phyloP scores from a whole-genome alignment of 2,329 filamentous ascomycete genomes.

The Exophiala sp. region DNA sequence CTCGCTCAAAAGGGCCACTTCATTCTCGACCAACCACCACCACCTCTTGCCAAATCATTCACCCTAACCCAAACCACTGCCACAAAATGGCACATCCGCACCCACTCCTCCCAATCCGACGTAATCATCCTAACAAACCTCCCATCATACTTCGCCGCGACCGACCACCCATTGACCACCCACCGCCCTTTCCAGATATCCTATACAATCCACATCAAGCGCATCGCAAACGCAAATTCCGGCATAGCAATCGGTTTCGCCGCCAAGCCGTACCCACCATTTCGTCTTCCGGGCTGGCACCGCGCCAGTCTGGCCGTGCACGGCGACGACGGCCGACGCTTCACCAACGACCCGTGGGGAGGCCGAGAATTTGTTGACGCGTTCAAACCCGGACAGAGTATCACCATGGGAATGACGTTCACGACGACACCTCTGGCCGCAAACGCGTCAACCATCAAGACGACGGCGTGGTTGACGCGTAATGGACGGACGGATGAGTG shows the following conservation, averaged over 20 bases:
- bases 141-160: constrained; percentile 54
- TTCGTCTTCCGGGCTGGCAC: constrained; percentile 62
- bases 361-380: constrained; percentile 55
- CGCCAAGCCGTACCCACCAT: constrained; percentile 60
- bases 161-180: constrained; percentile 49
- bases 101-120: constrained; percentile 44
- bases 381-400: constrained; percentile 53
- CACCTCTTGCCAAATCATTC: not conserved
- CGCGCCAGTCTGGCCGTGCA: constrained; percentile 59
- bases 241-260: constrained; percentile 59
- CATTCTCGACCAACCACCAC: constrained; percentile 39
- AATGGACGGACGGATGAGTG: constrained; percentile 53
- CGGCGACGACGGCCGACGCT: constrained; percentile 60
- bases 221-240: constrained; percentile 43
- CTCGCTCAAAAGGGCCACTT: constrained; percentile 46
- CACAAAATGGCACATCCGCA: constrained; percentile 44
- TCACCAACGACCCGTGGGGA: constrained; percentile 60
- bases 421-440: constrained; percentile 30
- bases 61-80: constrained; percentile 8
- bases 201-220: constrained; percentile 54
- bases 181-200: constrained; percentile 53
- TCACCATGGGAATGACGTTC: constrained; percentile 60
- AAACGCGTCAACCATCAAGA: constrained; percentile 24
- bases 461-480: constrained; percentile 55
- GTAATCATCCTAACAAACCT: constrained; percentile 52